Percentiles rank a stretch among this genome's conserved stretches.
Evolutionary conservation across 1,139 yeast species (phyloP).

Genomic region (Yamadazyma siamensis): DNA sequence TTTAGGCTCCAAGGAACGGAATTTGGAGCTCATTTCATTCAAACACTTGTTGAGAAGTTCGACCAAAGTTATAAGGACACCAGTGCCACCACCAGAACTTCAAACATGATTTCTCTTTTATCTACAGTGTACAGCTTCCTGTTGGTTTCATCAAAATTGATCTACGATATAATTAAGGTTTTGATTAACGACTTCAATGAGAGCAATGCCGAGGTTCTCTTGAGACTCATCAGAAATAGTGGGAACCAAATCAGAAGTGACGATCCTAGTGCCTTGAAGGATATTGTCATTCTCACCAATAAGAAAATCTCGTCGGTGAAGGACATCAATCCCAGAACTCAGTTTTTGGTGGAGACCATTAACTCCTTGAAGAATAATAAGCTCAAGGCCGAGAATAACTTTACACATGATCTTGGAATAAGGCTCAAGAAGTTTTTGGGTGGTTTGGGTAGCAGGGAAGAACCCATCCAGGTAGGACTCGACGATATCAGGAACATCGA

Average conservation of each 20-base stretch:
- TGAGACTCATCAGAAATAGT: constrained; percentile 67
- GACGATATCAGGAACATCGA: constrained; percentile 77
- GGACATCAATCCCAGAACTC: constrained; percentile 60
- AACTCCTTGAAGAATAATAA: constrained; percentile 85
- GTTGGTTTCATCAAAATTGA: constrained; percentile 64
- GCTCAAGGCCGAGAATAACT: constrained; percentile 49
- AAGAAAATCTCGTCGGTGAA: constrained; percentile 21
- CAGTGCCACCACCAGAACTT: constrained; percentile 50
- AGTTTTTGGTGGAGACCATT: constrained; percentile 80
- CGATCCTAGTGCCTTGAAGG: constrained; percentile 83
- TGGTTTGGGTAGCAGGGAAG: constrained; percentile 47
- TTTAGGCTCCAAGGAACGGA: constrained; percentile 82
- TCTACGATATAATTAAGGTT: constrained; percentile 69
- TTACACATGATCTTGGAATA: constrained; percentile 47
- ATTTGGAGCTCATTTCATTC: constrained; percentile 86
- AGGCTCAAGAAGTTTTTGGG: constrained; percentile 71
- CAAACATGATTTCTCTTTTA: constrained; percentile 69
- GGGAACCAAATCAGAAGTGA: constrained; percentile 88
- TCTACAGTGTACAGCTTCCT: constrained; percentile 79
- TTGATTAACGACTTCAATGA: constrained; percentile 63
- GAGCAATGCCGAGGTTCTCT: constrained; percentile 69
- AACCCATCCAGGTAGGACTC: constrained; percentile 80
- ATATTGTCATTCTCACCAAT: constrained; percentile 63
- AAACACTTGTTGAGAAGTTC: constrained; percentile 68
- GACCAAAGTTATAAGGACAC: constrained; percentile 31